Base-by-base conservation (phyloP, 2,329 filamentous ascomycete species). In the Fusarium equiseti region DNA sequence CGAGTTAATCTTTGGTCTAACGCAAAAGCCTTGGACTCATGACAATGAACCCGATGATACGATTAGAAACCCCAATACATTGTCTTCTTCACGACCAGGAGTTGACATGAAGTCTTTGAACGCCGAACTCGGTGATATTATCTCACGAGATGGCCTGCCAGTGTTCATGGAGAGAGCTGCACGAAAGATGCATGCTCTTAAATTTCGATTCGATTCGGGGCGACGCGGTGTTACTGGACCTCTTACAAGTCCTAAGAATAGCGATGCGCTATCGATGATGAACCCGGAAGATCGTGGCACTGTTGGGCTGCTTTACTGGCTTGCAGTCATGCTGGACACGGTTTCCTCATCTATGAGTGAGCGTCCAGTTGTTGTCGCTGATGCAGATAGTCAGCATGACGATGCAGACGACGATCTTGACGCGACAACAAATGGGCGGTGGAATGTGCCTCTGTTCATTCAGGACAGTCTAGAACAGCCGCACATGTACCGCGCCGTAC, bases 321-420 rank as follows among this genome's bases (percentile, higher is more conserved):
- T 89, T 18, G 85, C 84, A 0, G 79, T 88, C 48, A 89, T 89
- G 87, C 86, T 88, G 50, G 87, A 89, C 70, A 89, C 87, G 0
- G 76, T 88, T 11, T 87, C 85, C 0, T 83, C 87, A 0, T 85
- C 86, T 2, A 86, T 89, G 80, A 81, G 85, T 35, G 68, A 77
- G 62, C 67, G 76, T 26, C 74, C 76, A 0, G 74, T 82, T 6
- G 79, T 80, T 0, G 76, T 83, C 4, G 72, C 77, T 2, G 81
- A 82, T 46, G 79, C 81, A n/a, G 79, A 81, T 48, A 80, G 79
- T 48, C 79, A 81, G 35, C 79, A 78, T 56, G 76, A 78, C 11
- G 74, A 69, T 24, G 69, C 60, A 38, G 61, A 61, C 20, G 71
- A 74, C 9, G 63, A 68, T 11, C 29, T 69, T 5, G 63, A 70